A percentile compares a stretch with the other conserved stretches of the same genome.
phyloP scores from a whole-genome alignment of 345 rosid species.

The Camelina hispida region DNA sequence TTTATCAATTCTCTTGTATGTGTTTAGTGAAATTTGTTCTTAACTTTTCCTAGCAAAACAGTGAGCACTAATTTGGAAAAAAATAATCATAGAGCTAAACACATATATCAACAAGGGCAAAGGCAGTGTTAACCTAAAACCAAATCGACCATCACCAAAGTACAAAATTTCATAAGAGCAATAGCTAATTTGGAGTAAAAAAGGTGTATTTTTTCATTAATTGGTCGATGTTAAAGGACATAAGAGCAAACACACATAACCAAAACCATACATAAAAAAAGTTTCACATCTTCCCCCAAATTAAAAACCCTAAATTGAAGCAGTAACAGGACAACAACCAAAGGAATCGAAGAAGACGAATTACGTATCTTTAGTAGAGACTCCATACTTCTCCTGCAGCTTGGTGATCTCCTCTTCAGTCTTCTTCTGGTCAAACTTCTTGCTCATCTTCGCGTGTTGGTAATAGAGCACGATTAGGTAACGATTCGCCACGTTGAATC shows the following conservation, averaged over 20 bases:
- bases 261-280: not conserved
- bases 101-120: conserved; percentile 5
- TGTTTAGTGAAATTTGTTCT: conserved; percentile 34
- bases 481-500: conserved; percentile 95
- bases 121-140: not conserved
- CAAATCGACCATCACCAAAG: conserved; percentile 5
- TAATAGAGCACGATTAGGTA: conserved; percentile 88
- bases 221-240: conserved; percentile 11
- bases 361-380: conserved; percentile 86
- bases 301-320: conserved; percentile 33
- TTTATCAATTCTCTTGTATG: conserved; percentile 27
- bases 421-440: conserved; percentile 94
- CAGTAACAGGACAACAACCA: not conserved
- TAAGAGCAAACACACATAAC: conserved; percentile 15
- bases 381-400: conserved; percentile 95
- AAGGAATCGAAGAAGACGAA: not conserved
- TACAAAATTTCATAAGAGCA: conserved; percentile 7
- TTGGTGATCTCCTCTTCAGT: conserved; percentile 79
- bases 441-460: conserved; percentile 94
- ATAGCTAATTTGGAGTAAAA: not conserved
- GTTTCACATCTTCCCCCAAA: conserved; percentile 10
- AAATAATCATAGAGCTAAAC: conserved; percentile 2
- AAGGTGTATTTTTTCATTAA: conserved; percentile 25
- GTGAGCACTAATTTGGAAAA: not conserved
- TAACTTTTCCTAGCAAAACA: conserved; percentile 20